Percentiles rank a stretch among this genome's conserved stretches.
Evolutionary conservation across 108 stramenopile species (phyloP).

Genomic region (Cylindrotheca fusiformis): DNA sequence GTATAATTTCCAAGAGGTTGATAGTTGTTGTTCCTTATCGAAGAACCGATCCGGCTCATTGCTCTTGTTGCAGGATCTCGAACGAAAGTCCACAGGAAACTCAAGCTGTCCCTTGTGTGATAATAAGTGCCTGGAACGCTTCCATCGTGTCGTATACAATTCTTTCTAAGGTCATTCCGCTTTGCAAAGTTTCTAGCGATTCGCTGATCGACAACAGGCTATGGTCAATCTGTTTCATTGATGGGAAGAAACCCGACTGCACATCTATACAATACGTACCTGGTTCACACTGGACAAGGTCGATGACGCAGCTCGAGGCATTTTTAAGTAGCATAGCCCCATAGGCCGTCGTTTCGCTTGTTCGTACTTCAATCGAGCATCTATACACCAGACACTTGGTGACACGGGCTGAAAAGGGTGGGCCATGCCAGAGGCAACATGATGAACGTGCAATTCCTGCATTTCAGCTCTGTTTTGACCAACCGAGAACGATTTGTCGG

Average conservation of each 20-base stretch:
- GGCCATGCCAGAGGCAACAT: slow-evolving; percentile 8
- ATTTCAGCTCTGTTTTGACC: not conserved
- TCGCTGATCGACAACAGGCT: slow-evolving; percentile 2
- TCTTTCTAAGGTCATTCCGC: not conserved
- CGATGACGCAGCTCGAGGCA: slow-evolving; percentile 19
- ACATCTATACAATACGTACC: not conserved
- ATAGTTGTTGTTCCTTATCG: not conserved
- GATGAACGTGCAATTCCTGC: slow-evolving; percentile 2
- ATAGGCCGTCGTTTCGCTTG: slow-evolving; percentile 19
- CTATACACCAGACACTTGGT: slow-evolving; percentile 15
- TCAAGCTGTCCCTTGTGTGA: slow-evolving; percentile 8
- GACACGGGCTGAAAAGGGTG: slow-evolving; percentile 12
- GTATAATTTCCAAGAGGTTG: not conserved
- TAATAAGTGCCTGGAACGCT: slow-evolving; percentile 11
- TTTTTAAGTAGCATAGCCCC: slow-evolving; percentile 33
- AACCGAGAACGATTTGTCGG: too few relatives aligned
- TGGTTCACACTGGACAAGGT: slow-evolving; percentile 18
- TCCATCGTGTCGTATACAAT: slow-evolving; percentile 33
- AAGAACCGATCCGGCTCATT: slow-evolving; percentile 9
- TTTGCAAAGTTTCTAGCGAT: slow-evolving; percentile 27
- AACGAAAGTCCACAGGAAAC: slow-evolving; percentile 33
- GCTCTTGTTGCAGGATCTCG: slow-evolving; percentile 32
- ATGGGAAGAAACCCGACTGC: too few relatives aligned
- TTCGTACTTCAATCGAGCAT: slow-evolving; percentile 19
- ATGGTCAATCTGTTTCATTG: too few relatives aligned